phyloP scores from a whole-genome alignment of 371 early-diverging fungal genomes.

The Syncephalastrum sp. region DNA sequence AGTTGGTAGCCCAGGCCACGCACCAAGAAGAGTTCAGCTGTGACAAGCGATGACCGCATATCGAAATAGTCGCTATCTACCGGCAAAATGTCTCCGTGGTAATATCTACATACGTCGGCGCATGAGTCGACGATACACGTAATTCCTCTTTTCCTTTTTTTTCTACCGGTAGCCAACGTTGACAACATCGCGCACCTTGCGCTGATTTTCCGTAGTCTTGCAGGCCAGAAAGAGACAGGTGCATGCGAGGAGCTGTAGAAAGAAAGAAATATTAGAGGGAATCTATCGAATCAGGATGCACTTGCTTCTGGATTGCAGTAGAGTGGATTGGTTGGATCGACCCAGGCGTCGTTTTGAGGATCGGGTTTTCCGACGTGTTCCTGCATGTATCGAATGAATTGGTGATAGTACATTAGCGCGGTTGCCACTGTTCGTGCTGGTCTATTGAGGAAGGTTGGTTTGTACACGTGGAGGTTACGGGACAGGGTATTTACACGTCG shows the following conservation, averaged over 20 bases:
- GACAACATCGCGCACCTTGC: slow-evolving; percentile 59
- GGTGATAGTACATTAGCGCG: slow-evolving; percentile 45
- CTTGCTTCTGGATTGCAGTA: slow-evolving; percentile 38
- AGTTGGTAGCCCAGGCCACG: slow-evolving; percentile 48
- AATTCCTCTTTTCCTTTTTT: background rate
- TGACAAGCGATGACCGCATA: slow-evolving; percentile 45
- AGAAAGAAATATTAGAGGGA: background rate
- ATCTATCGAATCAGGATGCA: background rate
- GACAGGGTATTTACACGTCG: slow-evolving; percentile 23
- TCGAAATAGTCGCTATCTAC: slow-evolving; percentile 34
- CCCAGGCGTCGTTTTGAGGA: slow-evolving; percentile 19
- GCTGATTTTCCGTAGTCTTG: slow-evolving; percentile 53
- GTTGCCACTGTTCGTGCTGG: slow-evolving; percentile 52
- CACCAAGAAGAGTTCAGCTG: slow-evolving; percentile 43
- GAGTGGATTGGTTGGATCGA: slow-evolving; percentile 21
- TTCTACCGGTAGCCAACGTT: slow-evolving; percentile 53
- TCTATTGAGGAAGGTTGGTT: slow-evolving; percentile 17
- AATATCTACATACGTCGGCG: slow-evolving; percentile 20
- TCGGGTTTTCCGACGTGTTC: slow-evolving; percentile 10
- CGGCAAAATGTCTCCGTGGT: slow-evolving; percentile 31
- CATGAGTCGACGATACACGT: background rate
- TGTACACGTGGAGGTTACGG: background rate
- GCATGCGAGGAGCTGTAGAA: slow-evolving; percentile 39
- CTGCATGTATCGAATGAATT: slow-evolving; percentile 37
- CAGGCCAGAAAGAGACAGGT: slow-evolving; percentile 57